These are phyloP conservation scores for Tetrapisispora phaffii DNA, from an alignment of 805 yeast genomes.

Conservation along the genomic window DNA sequence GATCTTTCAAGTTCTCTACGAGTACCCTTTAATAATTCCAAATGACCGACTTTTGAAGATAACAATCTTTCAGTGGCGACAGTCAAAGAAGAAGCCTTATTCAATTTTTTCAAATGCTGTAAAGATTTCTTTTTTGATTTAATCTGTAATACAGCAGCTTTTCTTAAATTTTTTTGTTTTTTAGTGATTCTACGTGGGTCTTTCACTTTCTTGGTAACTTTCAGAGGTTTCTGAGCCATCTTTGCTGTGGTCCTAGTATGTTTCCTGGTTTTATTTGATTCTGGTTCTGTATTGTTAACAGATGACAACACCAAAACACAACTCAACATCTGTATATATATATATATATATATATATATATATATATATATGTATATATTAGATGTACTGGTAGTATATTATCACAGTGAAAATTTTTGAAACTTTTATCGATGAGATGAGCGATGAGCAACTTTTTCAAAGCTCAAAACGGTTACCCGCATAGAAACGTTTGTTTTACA, in stretches of 20 bases:
- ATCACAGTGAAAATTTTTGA: background rate
- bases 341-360: too few species aligned
- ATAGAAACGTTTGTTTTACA: too few species aligned
- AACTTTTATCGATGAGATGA: background rate
- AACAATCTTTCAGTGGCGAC: slow-evolving; percentile 73
- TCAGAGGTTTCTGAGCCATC: slow-evolving; percentile 68
- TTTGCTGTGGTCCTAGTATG: too few species aligned
- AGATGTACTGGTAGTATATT: too few species aligned
- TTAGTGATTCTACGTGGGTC: slow-evolving; percentile 42
- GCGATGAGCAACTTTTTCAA: too few species aligned
- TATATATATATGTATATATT: too few species aligned
- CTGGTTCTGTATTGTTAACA: background rate
- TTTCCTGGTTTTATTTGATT: too few species aligned
- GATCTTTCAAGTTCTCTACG: slow-evolving; percentile 70
- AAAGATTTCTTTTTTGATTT: slow-evolving; percentile 55
- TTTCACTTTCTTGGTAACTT: slow-evolving; percentile 35
- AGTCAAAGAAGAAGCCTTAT: slow-evolving; percentile 41
- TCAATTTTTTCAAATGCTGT: slow-evolving; percentile 43
- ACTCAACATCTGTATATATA: background rate
- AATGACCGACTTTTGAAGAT: slow-evolving; percentile 86
- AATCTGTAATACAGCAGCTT: slow-evolving; percentile 64
- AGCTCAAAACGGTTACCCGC: too few species aligned
- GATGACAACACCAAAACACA: background rate
- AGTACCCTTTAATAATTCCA: slow-evolving; percentile 83
- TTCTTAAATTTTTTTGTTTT: slow-evolving; percentile 52